phyloP scores from a whole-genome alignment of 495 filamentous ascomycete species.

The Penicillium desertorum region DNA sequence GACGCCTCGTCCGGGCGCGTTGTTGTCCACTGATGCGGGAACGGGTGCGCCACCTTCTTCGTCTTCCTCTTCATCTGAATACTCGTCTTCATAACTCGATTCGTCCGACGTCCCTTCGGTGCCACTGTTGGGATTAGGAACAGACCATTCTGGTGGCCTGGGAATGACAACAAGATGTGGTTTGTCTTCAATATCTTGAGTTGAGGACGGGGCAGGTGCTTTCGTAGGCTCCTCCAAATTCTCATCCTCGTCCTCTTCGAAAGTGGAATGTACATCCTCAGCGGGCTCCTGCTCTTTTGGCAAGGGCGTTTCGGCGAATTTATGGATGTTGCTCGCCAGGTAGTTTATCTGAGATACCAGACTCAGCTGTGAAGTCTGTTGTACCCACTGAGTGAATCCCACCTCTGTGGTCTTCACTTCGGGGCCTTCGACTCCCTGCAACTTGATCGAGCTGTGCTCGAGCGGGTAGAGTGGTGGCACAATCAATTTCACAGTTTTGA shows the following conservation, averaged over 20 bases:
- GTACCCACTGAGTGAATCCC: slow-evolving; percentile 61
- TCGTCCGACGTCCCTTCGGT: slow-evolving; percentile 34
- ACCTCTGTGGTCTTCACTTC: slow-evolving; percentile 62
- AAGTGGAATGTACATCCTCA: not conserved
- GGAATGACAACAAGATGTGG: slow-evolving; percentile 75
- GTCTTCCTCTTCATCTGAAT: slow-evolving; percentile 40
- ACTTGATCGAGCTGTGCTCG: slow-evolving; percentile 62
- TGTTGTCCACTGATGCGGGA: slow-evolving; percentile 30
- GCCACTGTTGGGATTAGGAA: slow-evolving; percentile 40
- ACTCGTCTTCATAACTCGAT: slow-evolving; percentile 43
- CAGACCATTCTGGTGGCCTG: slow-evolving; percentile 78
- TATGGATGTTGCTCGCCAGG: slow-evolving; percentile 70
- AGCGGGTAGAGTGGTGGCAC: slow-evolving; percentile 75
- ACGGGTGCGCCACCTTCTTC: slow-evolving; percentile 46
- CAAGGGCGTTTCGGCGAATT: slow-evolving; percentile 56
- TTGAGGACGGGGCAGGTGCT: slow-evolving; percentile 4
- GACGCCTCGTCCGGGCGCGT: slow-evolving; percentile 60
- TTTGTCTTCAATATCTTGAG: slow-evolving; percentile 41
- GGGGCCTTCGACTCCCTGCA: slow-evolving; percentile 61
- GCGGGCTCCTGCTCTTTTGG: slow-evolving; percentile 25
- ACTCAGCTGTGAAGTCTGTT: slow-evolving; percentile 56
- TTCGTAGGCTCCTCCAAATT: slow-evolving; percentile 15
- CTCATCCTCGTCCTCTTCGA: slow-evolving; percentile 2
- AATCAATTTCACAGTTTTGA: slow-evolving; percentile 66
- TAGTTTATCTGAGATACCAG: slow-evolving; percentile 78